Evolutionary conservation across 75 land plant species (phyloP), one percentile per base, ranked within the genome.

Genomic region (Pinus albicaulis): DNA sequence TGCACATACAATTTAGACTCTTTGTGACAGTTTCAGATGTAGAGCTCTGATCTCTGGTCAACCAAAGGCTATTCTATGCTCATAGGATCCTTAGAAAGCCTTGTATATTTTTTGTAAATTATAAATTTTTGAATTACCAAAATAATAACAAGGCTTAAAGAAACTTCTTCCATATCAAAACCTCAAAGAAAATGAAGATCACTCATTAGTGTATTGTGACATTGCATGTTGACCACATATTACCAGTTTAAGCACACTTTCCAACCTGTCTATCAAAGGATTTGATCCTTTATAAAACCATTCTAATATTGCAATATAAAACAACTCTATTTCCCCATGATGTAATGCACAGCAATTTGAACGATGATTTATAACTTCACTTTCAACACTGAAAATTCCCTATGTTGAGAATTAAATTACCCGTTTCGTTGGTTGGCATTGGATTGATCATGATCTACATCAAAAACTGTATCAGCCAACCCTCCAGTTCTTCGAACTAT

Each of bases 401-500:
- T 38, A 68, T 17, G 11, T 20, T 66, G 23, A 41, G 52, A 68
- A n/a, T 68, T 57, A 62, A 52, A 73, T 59, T 84, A 88, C 92
- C 92, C 92, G 61, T 91, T 91, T 17, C 81, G 85, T 53, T 34
- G 72, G 3, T 78, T 76, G 58, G 0, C 41, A 53, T 85, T 73
- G 48, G 81, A 75, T 11, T 65, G 79, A 68, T 31, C 66, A 23
- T 82, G 80, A 77, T 91, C 92, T 78, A 91, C 68, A 74, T 91
- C 92, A 82, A 84, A 88, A 10, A 91, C 86, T 13, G 90, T 91
- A 57, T 91, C 92, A 26, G 92, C 92, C 72, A 91, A 85, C 22
- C 92, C 92, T 56, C 92, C 92, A 55, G 92, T 91, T 77, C 84
- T 91, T 57, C 92, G 75, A 34, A 91, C 92, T 19, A 91, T 57